These are phyloP conservation scores for Batrachochytrium dendrobatidis DNA, from an alignment of 371 early-diverging fungal genomes.

Conservation along the genomic window DNA sequence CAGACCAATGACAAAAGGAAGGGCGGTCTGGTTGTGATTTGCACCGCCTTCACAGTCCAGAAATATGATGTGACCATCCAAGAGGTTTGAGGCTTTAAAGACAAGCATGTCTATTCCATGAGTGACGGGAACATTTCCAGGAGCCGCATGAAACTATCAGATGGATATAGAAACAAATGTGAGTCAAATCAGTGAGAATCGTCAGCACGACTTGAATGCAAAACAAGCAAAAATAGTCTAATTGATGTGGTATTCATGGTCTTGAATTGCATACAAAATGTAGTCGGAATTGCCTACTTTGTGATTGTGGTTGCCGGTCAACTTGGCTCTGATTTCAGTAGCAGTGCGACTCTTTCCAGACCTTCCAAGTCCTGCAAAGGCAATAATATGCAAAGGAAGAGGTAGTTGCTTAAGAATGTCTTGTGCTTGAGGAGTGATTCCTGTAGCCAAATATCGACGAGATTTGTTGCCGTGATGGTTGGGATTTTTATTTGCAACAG, in stretches of 20 bases:
- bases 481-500: no score
- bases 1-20: constrained; percentile 45
- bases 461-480: constrained; percentile 7
- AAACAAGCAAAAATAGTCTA: no score
- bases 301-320: constrained; percentile 30
- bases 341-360: constrained; percentile 43
- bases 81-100: constrained; percentile 28
- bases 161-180: background rate
- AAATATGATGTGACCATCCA: constrained; percentile 33
- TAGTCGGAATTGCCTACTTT: no score
- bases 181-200: background rate
- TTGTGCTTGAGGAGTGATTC: constrained; percentile 39
- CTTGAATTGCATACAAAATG: no score
- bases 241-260: no score
- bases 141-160: constrained; percentile 20
- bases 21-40: constrained; percentile 46
- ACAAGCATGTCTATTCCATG: constrained; percentile 49
- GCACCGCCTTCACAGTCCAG: constrained; percentile 45
- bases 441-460: constrained; percentile 29
- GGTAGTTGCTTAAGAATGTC: constrained; percentile 30
- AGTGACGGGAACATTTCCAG: constrained; percentile 45
- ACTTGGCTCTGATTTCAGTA: constrained; percentile 20
- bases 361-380: constrained; percentile 43
- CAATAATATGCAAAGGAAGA: constrained; percentile 36
- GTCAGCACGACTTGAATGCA: no score